phyloP scores from a whole-genome alignment of 2,329 filamentous ascomycete genomes.

The Microdochium paspali region DNA sequence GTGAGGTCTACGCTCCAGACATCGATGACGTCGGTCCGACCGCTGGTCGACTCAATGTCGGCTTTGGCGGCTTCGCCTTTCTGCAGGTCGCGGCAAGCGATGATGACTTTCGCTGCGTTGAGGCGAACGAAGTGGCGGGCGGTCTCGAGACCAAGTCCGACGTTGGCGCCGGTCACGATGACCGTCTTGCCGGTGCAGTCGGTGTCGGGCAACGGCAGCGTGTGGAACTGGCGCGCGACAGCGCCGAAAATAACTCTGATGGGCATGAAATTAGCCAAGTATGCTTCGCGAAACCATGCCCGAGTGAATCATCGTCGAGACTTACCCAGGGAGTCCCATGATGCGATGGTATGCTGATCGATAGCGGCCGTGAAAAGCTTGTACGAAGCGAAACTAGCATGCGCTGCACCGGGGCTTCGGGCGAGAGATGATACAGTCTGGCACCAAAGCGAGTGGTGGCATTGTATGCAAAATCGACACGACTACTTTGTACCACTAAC shows the following conservation, averaged over 20 bases:
- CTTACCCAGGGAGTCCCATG: neutral
- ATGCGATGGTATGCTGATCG: no score
- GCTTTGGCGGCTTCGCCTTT: conserved; percentile 28
- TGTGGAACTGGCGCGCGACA: conserved; percentile 10
- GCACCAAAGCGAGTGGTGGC: no score
- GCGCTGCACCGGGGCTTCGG: no score
- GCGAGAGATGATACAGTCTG: no score
- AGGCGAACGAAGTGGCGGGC: conserved; percentile 27
- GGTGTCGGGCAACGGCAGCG: conserved; percentile 18
- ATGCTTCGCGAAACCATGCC: no score
- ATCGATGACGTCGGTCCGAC: conserved; percentile 15
- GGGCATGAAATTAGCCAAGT: neutral
- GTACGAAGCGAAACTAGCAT: no score
- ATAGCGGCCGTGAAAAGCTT: no score
- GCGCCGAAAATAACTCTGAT: neutral
- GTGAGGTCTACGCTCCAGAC: conserved; percentile 32
- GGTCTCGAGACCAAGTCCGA: conserved; percentile 28
- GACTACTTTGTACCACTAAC: no score
- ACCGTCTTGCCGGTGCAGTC: conserved; percentile 23
- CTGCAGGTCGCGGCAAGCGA: conserved; percentile 26
- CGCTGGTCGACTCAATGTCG: conserved; percentile 20
- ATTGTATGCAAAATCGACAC: no score
- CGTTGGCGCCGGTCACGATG: conserved; percentile 31
- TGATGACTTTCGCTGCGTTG: conserved; percentile 26
- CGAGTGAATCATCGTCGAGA: no score